Evolutionary conservation across 2,329 filamentous ascomycete species (phyloP).

Genomic region (Nothophoma quercina): DNA sequence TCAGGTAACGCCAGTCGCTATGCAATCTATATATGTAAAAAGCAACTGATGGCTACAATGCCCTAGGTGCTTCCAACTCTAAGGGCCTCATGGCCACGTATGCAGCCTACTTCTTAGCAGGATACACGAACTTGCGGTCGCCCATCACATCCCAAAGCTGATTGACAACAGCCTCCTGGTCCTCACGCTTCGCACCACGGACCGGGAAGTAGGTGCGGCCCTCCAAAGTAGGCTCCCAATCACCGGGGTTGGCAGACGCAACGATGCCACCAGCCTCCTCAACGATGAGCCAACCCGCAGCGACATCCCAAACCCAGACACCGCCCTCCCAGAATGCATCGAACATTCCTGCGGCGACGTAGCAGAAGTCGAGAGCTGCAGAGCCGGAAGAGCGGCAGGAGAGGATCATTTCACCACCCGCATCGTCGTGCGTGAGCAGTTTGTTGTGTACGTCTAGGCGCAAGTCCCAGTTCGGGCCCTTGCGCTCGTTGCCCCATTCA

Average conservation of each 20-base stretch:
- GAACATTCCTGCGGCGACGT: conserved; percentile 46
- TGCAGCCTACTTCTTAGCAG: conserved; percentile 10
- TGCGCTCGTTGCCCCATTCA: conserved; percentile 50
- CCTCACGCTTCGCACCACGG: conserved; percentile 37
- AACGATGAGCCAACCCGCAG: conserved; percentile 49
- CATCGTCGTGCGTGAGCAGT: conserved; percentile 37
- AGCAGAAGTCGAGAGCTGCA: conserved; percentile 50
- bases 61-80: too few species aligned
- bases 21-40: too few species aligned
- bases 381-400: conserved; percentile 46
- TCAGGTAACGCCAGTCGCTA: too few species aligned
- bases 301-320: conserved; percentile 48
- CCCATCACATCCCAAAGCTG: conserved; percentile 49
- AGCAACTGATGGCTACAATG: too few species aligned
- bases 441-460: conserved; percentile 38
- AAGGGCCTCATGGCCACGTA: too few species aligned
- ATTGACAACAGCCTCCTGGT: conserved; percentile 43
- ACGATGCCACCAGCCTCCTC: conserved; percentile 50
- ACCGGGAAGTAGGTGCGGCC: conserved; percentile 47
- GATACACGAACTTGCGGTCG: conserved; percentile 41
- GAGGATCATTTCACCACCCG: conserved; percentile 45
- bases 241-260: conserved; percentile 45
- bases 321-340: conserved; percentile 51
- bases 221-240: conserved; percentile 46
- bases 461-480: conserved; percentile 48